Conservation (phyloP, 257 asterid species). For the Nemophila menziesii region DNA sequence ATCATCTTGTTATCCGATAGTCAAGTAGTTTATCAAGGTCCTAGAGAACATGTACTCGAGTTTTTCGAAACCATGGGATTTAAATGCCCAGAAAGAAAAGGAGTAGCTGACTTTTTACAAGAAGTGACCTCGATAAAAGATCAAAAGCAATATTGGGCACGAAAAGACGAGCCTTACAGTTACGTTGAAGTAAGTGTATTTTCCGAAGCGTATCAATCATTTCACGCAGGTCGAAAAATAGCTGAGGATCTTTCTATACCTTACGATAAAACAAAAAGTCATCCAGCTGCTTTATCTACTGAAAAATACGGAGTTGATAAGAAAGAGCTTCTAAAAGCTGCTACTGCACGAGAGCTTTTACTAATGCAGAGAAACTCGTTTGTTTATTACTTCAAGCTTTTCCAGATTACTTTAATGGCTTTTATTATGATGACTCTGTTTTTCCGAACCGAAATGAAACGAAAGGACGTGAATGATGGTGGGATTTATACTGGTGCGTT, state of each 20-base stretch:
- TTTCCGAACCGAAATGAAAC: constrained; percentile 68
- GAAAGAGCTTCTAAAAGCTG: constrained; percentile 39
- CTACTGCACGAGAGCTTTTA: constrained; percentile 18
- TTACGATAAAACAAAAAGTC: constrained; percentile 30
- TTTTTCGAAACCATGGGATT: constrained; percentile 5
- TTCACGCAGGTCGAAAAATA: constrained; percentile 36
- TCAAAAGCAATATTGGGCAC: constrained; percentile 70
- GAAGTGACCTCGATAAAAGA: constrained; percentile 71
- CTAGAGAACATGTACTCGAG: neutral
- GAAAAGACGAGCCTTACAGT: constrained; percentile 25
- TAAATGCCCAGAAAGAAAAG: constrained; percentile 5
- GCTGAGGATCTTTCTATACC: constrained; percentile 39
- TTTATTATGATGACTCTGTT: constrained; percentile 71
- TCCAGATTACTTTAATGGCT: constrained; percentile 57
- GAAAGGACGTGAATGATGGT: constrained; percentile 50
- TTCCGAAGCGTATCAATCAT: constrained; percentile 48
- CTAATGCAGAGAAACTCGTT: constrained; percentile 43
- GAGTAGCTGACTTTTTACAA: constrained; percentile 26
- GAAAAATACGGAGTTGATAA: constrained; percentile 38
- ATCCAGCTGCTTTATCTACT: constrained; percentile 51
- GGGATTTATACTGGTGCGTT: constrained; percentile 77
- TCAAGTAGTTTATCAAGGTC: neutral
- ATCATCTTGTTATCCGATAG: neutral
- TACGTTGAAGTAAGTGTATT: constrained; percentile 41
- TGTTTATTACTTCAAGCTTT: constrained; percentile 48